Percentiles rank a stretch among this genome's conserved stretches.
phyloP scores from a whole-genome alignment of 345 rosid genomes.

The Linum lewisii region DNA sequence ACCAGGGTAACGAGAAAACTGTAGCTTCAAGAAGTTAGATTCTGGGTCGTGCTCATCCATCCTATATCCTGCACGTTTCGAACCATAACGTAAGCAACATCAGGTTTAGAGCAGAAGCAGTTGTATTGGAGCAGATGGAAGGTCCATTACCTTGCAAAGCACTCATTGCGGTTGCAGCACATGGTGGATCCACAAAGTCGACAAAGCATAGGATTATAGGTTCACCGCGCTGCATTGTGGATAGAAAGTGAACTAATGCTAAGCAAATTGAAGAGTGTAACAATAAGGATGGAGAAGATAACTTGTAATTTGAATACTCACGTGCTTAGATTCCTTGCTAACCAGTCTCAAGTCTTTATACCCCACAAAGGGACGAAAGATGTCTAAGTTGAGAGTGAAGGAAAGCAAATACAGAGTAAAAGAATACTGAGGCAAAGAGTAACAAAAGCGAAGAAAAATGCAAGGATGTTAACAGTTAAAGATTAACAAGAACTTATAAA shows the following conservation, averaged over 20 bases:
- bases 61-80: constrained; percentile 43
- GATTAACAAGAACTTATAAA: constrained; percentile 5
- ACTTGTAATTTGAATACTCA: constrained; percentile 19
- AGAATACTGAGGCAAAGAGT: not conserved
- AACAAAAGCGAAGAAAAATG: not conserved
- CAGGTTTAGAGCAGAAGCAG: too few relatives aligned
- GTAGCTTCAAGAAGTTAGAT: constrained; percentile 58
- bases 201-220: constrained; percentile 82
- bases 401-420: constrained; percentile 14
- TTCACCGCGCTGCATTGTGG: constrained; percentile 61
- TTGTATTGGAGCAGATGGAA: too few relatives aligned
- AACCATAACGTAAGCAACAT: too few relatives aligned
- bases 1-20: constrained; percentile 64
- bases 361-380: constrained; percentile 79
- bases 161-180: constrained; percentile 86
- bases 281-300: not conserved
- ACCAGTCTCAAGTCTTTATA: constrained; percentile 77
- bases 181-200: constrained; percentile 70
- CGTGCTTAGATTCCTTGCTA: constrained; percentile 64
- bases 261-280: not conserved
- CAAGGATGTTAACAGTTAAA: not conserved
- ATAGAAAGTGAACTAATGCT: not conserved
- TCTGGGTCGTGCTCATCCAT: constrained; percentile 66
- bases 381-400: constrained; percentile 44
- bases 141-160: constrained; percentile 71